Evolutionary conservation across 495 filamentous ascomycete genomes (phyloP).

Genomic region (Daldinia childiae): DNA sequence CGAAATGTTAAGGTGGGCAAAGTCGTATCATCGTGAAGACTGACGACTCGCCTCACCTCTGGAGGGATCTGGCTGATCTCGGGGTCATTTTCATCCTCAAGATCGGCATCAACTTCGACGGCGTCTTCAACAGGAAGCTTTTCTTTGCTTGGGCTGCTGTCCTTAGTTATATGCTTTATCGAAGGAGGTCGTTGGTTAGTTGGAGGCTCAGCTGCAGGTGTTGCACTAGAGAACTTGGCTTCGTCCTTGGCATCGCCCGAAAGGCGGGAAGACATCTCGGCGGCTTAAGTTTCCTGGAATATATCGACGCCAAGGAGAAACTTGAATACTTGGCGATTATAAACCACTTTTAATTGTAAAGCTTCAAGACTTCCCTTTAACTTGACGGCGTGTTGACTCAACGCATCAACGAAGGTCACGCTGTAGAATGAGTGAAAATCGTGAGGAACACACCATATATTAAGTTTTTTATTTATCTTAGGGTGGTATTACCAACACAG

Average conservation of each 20-base stretch:
- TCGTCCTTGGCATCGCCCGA: slow-evolving; percentile 30
- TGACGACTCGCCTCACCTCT: slow-evolving; percentile 62
- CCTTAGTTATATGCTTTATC: not conserved
- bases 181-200: slow-evolving; percentile 19
- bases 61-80: slow-evolving; percentile 58
- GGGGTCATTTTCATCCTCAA: slow-evolving; percentile 54
- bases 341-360: not conserved
- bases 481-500: not conserved
- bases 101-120: slow-evolving; percentile 46
- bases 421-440: not conserved
- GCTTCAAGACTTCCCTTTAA: not conserved
- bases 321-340: not conserved
- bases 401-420: slow-evolving; percentile 10
- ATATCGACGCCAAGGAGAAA: not conserved
- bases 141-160: slow-evolving; percentile 11
- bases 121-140: slow-evolving; percentile 47
- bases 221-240: slow-evolving; percentile 37
- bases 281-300: slow-evolving; percentile 6
- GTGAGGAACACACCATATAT: not conserved
- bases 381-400: not conserved
- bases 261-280: slow-evolving; percentile 34
- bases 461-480: not conserved
- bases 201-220: slow-evolving; percentile 33
- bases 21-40: slow-evolving; percentile 61
- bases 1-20: slow-evolving; percentile 65